These are phyloP conservation scores for Antrodiella citrinella DNA, from an alignment of 768 basidiomycete species.

Conservation along the genomic window DNA sequence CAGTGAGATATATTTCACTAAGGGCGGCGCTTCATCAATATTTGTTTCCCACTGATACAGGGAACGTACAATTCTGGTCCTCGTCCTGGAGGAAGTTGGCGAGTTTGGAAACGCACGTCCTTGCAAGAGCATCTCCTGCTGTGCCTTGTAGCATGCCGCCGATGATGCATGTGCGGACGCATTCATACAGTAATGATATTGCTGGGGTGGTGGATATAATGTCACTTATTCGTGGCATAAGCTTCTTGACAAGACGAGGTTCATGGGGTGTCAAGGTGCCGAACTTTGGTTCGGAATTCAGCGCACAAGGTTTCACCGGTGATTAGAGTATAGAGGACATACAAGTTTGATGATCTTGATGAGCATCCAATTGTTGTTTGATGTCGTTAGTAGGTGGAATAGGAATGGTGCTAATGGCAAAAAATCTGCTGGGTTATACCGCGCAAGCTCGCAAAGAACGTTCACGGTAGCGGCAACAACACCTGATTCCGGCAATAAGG, in stretches of 20 bases:
- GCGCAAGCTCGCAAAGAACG: slow-evolving; percentile 86
- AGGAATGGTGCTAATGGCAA: slow-evolving; percentile 84
- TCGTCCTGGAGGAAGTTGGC: slow-evolving; percentile 85
- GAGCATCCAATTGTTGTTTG: slow-evolving; percentile 99
- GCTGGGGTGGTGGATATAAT: slow-evolving; percentile 94
- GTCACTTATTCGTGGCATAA: slow-evolving; percentile 89
- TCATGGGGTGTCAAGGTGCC: slow-evolving; percentile 88
- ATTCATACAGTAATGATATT: slow-evolving; percentile 94
- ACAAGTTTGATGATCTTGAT: slow-evolving; percentile 98
- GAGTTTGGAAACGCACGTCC: slow-evolving; percentile 87
- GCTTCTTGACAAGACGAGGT: slow-evolving; percentile 88
- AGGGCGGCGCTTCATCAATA: too few species aligned
- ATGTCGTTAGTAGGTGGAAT: slow-evolving; percentile 88
- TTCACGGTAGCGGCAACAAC: slow-evolving; percentile 94
- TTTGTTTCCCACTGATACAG: too few species aligned
- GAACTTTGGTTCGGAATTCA: slow-evolving; percentile 47
- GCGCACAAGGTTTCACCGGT: neutral
- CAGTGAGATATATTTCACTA: slow-evolving; percentile 96
- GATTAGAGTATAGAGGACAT: slow-evolving; percentile 16
- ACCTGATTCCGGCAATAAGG: slow-evolving; percentile 36
- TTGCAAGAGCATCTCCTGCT: slow-evolving; percentile 72
- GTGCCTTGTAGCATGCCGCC: slow-evolving; percentile 88
- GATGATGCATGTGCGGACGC: slow-evolving; percentile 95
- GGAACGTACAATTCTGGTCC: slow-evolving; percentile 85
- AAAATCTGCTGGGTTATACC: slow-evolving; percentile 72